These are phyloP conservation scores for Naganishia kalamii DNA, from an alignment of 768 basidiomycete species.

Conservation along the genomic window DNA sequence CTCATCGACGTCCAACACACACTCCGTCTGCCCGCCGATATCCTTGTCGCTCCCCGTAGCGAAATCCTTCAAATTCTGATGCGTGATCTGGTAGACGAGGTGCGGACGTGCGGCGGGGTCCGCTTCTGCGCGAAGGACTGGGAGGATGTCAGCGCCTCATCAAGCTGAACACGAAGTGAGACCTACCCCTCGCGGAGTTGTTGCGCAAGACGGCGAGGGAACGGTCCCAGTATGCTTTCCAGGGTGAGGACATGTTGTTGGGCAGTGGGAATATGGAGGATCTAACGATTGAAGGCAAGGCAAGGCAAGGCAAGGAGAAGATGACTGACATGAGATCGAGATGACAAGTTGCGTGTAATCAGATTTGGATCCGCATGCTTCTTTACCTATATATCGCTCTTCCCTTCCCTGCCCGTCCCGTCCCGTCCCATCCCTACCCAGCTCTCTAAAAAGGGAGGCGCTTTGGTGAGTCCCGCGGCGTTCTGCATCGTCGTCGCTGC, in stretches of 20 bases:
- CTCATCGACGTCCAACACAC: slow-evolving; percentile 34
- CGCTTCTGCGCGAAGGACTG: slow-evolving; percentile 16
- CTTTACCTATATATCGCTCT: no score
- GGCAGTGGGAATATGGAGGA: no score
- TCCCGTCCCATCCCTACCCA: no score
- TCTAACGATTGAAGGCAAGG: no score
- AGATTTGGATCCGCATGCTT: no score
- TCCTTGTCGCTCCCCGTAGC: slow-evolving; percentile 81
- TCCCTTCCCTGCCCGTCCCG: neutral
- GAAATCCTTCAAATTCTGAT: slow-evolving; percentile 54
- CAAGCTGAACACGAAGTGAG: neutral
- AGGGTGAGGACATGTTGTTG: slow-evolving; percentile 27
- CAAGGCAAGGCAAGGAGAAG: no score
- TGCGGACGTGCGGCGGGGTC: slow-evolving; percentile 27
- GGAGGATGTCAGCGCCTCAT: neutral
- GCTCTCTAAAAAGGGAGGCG: no score
- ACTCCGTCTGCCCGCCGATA: slow-evolving; percentile 60
- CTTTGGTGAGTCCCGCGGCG: no score
- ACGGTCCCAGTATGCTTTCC: slow-evolving; percentile 38
- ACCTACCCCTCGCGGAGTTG: slow-evolving; percentile 36
- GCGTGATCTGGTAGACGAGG: slow-evolving; percentile 36
- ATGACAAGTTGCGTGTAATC: no score
- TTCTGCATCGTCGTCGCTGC: no score
- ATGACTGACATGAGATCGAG: no score
- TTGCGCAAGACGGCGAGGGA: slow-evolving; percentile 33